Evolutionary conservation across 139 green algal species (phyloP).

Genomic region (Chlamydomonas sphaeroides): DNA sequence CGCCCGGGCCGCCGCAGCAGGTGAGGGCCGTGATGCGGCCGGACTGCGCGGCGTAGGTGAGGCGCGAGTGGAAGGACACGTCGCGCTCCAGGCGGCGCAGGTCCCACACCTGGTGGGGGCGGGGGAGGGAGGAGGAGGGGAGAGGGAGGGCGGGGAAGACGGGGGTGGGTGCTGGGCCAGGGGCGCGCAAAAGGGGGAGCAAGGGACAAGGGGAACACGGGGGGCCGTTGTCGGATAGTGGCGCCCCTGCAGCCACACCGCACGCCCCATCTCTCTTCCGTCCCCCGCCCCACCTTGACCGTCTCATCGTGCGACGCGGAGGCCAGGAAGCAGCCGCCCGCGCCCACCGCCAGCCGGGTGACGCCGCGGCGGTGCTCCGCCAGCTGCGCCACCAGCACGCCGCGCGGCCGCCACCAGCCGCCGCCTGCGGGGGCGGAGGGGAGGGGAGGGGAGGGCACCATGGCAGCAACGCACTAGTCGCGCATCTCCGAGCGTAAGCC

Average conservation of each 20-base stretch:
- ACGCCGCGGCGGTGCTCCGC: slow-evolving; percentile 87
- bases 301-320: slow-evolving; percentile 86
- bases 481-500: no score
- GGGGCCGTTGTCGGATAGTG: not conserved
- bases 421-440: not conserved
- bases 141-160: no score
- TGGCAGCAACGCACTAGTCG: no score
- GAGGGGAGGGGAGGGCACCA: no score
- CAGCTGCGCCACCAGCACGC: slow-evolving; percentile 91
- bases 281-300: slow-evolving; percentile 70
- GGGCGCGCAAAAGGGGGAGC: no score
- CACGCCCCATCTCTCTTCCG: not conserved
- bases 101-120: slow-evolving; percentile 98
- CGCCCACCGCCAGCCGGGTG: slow-evolving; percentile 74
- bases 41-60: slow-evolving; percentile 84
- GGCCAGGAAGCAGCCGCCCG: slow-evolving; percentile 80
- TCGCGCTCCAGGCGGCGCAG: slow-evolving; percentile 86
- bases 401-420: slow-evolving; percentile 82
- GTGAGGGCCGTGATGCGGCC: slow-evolving; percentile 39
- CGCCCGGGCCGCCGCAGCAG: slow-evolving; percentile 11
- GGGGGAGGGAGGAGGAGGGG: no score
- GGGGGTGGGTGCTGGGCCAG: no score
- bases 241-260: not conserved
- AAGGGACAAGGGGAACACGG: no score
- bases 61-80: slow-evolving; percentile 82